Base-by-base conservation (phyloP, 2,329 filamentous ascomycete species). In the Cladosporium sp. region DNA sequence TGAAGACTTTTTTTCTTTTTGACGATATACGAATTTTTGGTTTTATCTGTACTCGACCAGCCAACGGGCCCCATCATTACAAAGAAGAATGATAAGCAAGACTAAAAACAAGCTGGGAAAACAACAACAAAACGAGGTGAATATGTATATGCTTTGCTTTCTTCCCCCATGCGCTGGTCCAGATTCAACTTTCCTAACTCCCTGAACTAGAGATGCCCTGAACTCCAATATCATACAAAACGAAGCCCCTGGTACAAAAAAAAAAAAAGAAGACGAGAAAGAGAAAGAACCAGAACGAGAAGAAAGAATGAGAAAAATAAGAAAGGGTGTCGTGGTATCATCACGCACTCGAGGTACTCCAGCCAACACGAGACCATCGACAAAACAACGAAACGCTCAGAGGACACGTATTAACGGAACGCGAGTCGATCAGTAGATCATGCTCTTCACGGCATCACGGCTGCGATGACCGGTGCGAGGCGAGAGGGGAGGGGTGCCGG, bases 371-470 rank as follows among this genome's bases (percentile, higher is more conserved):
- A 44, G 21, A 59, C n/a, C 33, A 46, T 31, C 35, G 40, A 44
- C 21, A 31, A 44, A 59, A 29, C 7, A 52, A 29, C 23, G 55
- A 16, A 58, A 33, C 16, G 35, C 29, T 46, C 5, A 23, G 50
- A 49, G n/a, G n/a, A 46, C 40, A 23, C 40, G 40, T 21, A 46
- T 23, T 46, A 46, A 46, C 40, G n/a, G n/a, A 46, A 46, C 12
- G n/a, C 8, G 8, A 46, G 16, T 31, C 33, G 50, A 56, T 63
- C 61, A 77, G 65, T 75, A 77, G 68, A 78, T 77, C 76, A 78
- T 78, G 68, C 76, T 78, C 72, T 77, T 77, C 21, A 78, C 75
- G 18, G 75, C 74, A 64, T 75, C 72, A 49, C 76, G 67, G 31
- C 67, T 68, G 65, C 75, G 69, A 65, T 74, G 72, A 3, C 71